Evolutionary conservation across 805 yeast species (phyloP).

Genomic region (Yarrowia yakushimensis): DNA sequence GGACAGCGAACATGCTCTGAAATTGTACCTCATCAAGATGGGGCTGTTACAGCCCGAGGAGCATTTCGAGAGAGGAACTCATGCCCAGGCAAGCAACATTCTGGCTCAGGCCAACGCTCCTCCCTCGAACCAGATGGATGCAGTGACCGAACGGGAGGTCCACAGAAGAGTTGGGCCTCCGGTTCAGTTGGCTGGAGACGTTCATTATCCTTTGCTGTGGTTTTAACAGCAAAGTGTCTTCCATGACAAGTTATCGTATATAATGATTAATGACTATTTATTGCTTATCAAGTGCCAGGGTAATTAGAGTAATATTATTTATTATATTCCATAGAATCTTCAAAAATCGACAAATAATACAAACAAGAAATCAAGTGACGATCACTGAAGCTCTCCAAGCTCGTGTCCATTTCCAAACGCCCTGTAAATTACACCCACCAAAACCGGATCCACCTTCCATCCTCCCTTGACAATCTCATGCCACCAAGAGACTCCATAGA

Average conservation of each 20-base stretch:
- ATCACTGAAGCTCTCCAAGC: too few species aligned
- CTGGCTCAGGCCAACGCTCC: constrained; percentile 22
- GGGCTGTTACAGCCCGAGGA: constrained; percentile 4
- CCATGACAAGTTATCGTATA: not conserved
- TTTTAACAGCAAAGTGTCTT: not conserved
- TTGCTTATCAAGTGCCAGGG: too few species aligned
- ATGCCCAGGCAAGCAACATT: constrained; percentile 3
- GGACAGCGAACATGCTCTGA: constrained; percentile 31
- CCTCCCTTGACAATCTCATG: too few species aligned
- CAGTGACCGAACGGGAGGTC: not conserved
- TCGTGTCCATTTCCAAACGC: too few species aligned
- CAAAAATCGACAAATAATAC: too few species aligned
- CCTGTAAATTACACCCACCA: too few species aligned
- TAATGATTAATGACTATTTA: constrained; percentile 13
- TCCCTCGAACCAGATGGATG: constrained; percentile 16
- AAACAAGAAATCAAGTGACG: too few species aligned
- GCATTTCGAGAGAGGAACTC: not conserved
- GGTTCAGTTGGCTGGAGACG: not conserved
- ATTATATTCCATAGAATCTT: too few species aligned
- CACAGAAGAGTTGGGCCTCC: not conserved
- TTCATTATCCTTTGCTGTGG: constrained; percentile 16
- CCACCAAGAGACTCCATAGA: too few species aligned
- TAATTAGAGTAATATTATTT: too few species aligned
- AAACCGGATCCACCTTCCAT: too few species aligned
- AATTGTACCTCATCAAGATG: constrained; percentile 25